phyloP scores from a whole-genome alignment of 2,329 filamentous ascomycete genomes.

The Fragosphaeria purpurea region DNA sequence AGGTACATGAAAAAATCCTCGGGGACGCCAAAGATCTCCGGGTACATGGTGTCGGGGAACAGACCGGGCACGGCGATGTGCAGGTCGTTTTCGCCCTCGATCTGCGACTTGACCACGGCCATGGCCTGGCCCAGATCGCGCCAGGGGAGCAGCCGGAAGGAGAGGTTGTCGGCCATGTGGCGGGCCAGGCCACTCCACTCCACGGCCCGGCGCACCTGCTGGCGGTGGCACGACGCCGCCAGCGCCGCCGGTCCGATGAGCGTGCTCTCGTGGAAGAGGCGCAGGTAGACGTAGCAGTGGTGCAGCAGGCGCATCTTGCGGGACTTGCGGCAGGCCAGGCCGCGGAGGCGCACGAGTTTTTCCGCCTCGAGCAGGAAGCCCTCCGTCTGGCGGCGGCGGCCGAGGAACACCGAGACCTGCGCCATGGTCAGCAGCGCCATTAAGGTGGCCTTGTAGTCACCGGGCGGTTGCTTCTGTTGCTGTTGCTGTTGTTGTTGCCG shows the following conservation, averaged over 20 bases:
- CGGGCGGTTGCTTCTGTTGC: no score
- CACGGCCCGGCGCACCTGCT: constrained; percentile 12
- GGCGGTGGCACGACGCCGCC: constrained; percentile 11
- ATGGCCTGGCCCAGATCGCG: constrained; percentile 22
- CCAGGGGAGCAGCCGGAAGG: constrained; percentile 22
- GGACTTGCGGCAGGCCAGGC: constrained; percentile 26
- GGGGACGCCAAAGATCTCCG: constrained; percentile 30
- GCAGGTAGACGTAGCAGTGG: constrained; percentile 30
- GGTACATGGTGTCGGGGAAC: constrained; percentile 28
- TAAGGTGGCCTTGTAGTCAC: constrained; percentile 30
- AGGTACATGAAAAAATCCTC: constrained; percentile 24
- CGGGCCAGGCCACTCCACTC: constrained; percentile 12
- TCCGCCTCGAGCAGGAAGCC: constrained; percentile 29
- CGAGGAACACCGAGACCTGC: constrained; percentile 24
- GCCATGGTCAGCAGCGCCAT: constrained; percentile 31
- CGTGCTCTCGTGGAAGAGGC: constrained; percentile 29
- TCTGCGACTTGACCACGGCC: constrained; percentile 21
- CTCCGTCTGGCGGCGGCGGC: constrained; percentile 23
- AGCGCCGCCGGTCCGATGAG: constrained; percentile 14
- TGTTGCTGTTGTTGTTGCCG: no score
- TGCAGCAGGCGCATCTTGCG: constrained; percentile 31
- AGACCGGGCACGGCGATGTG: constrained; percentile 26
- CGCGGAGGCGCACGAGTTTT: constrained; percentile 27
- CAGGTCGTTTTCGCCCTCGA: constrained; percentile 29
- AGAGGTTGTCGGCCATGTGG: constrained; percentile 19